Conservation (phyloP, 225 moss, liverwort and hornwort genomes). For the Rhytidiadelphus loreus region DNA sequence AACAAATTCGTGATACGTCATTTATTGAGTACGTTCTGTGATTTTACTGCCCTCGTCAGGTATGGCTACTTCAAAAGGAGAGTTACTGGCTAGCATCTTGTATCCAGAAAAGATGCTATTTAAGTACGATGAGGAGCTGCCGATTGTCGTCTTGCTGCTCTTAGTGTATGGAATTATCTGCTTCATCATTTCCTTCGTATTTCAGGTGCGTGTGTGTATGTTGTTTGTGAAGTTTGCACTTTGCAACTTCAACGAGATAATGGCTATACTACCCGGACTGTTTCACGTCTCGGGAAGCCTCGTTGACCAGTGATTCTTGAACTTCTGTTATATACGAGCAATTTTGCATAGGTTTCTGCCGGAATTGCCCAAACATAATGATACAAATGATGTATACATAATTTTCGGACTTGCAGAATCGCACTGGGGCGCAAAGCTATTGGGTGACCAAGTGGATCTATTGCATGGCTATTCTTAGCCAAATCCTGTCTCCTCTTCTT, state of each 20-base stretch:
- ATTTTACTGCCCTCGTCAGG: conserved; percentile 25
- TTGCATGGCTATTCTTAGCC: conserved; percentile 76
- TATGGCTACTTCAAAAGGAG: conserved; percentile 81
- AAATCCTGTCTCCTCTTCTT: conserved; percentile 76
- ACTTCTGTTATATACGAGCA: not conserved
- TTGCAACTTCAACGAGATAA: not conserved
- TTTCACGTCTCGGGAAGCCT: not conserved
- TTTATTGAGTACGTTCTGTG: not conserved
- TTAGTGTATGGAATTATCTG: conserved; percentile 56
- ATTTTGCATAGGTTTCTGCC: not conserved
- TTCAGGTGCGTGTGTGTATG: conserved; percentile 39
- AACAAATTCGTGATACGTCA: not conserved
- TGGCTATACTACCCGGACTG: not conserved
- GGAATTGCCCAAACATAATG: not conserved
- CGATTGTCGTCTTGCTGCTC: conserved; percentile 57
- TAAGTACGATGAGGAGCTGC: conserved; percentile 88
- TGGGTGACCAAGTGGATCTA: conserved; percentile 94
- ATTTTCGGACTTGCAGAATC: conserved; percentile 18
- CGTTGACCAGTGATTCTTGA: not conserved
- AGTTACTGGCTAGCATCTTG: conserved; percentile 60
- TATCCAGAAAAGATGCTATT: conserved; percentile 84
- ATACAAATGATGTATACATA: not conserved
- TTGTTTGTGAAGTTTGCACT: not conserved
- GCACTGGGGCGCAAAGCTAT: conserved; percentile 46
- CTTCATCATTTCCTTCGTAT: conserved; percentile 45